Percentiles rank a stretch among this genome's conserved stretches.
phyloP scores from a whole-genome alignment of 148 eudicot genomes.

The Arbutus unedo region DNA sequence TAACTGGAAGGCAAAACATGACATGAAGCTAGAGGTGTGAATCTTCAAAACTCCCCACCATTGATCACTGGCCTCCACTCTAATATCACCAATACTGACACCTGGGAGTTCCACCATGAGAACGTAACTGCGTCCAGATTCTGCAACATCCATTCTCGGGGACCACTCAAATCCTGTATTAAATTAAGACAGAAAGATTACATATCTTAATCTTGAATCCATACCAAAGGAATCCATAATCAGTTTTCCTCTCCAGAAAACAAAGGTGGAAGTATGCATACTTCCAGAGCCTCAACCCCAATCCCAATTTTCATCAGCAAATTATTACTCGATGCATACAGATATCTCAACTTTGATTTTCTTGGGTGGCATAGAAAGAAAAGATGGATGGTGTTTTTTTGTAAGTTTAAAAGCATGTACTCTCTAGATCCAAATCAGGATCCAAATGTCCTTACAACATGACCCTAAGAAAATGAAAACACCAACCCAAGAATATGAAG shows the following conservation, averaged over 20 bases:
- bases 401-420: no score
- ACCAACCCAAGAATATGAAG: no score
- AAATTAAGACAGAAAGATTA: background rate
- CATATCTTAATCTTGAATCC: background rate
- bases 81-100: constrained; percentile 49
- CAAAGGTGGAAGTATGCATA: background rate
- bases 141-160: constrained; percentile 70
- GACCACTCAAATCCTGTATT: constrained; percentile 49
- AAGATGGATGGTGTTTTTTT: no score
- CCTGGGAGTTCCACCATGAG: constrained; percentile 78
- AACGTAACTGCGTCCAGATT: constrained; percentile 49
- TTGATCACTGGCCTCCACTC: constrained; percentile 60
- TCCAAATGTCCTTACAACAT: background rate
- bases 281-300: background rate
- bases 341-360: no score
- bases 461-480: no score
- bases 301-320: background rate
- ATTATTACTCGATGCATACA: background rate
- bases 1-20: no score
- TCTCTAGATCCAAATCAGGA: no score
- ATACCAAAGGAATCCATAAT: background rate
- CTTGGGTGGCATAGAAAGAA: no score
- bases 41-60: constrained; percentile 30
- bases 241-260: background rate
- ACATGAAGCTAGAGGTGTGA: no score